Base-by-base conservation (phyloP, 169 alveolate genomes). In the Cryptosporidium sp. region DNA sequence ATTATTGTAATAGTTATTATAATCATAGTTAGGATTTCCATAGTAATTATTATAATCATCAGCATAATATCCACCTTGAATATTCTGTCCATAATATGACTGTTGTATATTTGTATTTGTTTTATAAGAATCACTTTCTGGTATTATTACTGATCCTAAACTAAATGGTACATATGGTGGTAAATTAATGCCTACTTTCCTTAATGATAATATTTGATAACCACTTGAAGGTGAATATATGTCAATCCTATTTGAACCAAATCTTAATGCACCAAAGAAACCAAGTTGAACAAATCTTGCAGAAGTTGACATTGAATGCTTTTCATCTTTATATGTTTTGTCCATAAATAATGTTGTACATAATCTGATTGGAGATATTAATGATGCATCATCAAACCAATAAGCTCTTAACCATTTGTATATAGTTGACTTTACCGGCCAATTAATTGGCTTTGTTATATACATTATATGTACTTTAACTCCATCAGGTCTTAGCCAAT, bases 261-360 rank as follows among this genome's bases (percentile, higher is more conserved):
- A 92, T 29, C 94, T 86, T 7, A 92, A 85, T 12, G 92, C 93
- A 18, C 94, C 94, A 89, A 69, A 89, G 86, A 86, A 92, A 16
- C 94, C 94, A 23, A 85, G 85, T 55, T 92, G 94, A 51, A 92
- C 94, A 62, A 92, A 92, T 84, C 85, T 84, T 10, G 94, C 94
- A 9, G 91, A 84, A 31, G 94, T 84, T 31, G 75, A 51, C 92
- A 92, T 69, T 18, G 94, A 74, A 16, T 69, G 70, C 69, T 86
- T 68, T 84, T 92, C 94, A 45, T 68, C 91, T n/a, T 75, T 84
- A 29, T 84, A 85, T 21, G 94, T 92, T 74, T 85, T 71, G 41
- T 92, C 94, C 85, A 91, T 84, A 71, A 92, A 92, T 48, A 92
- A 85, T 50, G 93, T 91, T 21, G 91, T 92, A 37, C 92, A 84